These are phyloP conservation scores for Neospora caninum DNA, from an alignment of 169 alveolate genomes.

Conservation along the genomic window DNA sequence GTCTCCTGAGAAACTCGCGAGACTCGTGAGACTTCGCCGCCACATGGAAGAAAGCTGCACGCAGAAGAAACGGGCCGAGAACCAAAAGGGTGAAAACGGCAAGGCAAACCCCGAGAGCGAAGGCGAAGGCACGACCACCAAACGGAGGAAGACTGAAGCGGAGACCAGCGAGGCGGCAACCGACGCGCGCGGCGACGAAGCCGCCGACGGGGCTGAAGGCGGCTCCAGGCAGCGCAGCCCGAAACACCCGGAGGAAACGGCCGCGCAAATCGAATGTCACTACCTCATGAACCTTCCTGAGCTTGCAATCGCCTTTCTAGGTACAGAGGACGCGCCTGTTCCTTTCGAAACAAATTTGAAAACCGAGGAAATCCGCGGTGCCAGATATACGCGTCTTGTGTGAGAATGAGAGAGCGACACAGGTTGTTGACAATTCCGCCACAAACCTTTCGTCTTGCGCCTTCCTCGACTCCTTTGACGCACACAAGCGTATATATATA, in stretches of 20 bases:
- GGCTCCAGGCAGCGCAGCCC: neutral
- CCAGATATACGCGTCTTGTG: too few species aligned
- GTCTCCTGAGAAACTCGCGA: constrained; percentile 20
- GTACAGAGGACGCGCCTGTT: constrained; percentile 50
- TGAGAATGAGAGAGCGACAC: too few species aligned
- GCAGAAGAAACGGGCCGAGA: neutral
- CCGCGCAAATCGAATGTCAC: constrained; percentile 76
- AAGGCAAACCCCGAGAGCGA: neutral
- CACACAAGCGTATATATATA: neutral
- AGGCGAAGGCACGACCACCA: neutral
- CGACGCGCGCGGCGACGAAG: neutral
- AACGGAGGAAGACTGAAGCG: neutral
- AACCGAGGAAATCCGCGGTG: too few species aligned
- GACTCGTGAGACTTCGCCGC: neutral
- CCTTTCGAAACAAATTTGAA: neutral
- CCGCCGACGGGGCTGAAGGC: too few species aligned
- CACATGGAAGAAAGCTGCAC: neutral
- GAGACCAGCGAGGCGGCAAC: neutral
- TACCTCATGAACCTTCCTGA: constrained; percentile 91
- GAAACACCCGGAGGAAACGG: neutral
- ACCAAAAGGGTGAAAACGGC: constrained; percentile 45
- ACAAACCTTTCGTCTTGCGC: too few species aligned
- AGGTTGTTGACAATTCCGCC: too few species aligned
- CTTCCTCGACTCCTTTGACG: too few species aligned
- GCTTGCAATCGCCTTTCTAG: constrained; percentile 87